Percentiles rank a stretch among this genome's conserved stretches.
These are phyloP conservation scores for Cordyceps farinosa DNA, from an alignment of 2,329 filamentous ascomycete genomes.

Conservation along the genomic window DNA sequence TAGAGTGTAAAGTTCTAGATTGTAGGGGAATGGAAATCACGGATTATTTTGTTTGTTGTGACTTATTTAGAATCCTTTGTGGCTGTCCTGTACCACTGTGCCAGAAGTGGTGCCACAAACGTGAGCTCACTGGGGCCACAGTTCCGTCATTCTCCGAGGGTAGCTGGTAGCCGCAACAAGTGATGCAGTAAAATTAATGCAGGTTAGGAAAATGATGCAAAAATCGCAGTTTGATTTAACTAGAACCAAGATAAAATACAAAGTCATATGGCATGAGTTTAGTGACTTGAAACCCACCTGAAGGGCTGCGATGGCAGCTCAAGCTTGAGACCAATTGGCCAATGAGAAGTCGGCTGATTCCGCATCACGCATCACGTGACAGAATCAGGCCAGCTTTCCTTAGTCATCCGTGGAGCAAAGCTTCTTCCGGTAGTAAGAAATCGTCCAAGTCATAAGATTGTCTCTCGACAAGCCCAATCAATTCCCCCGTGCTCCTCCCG, in stretches of 20 bases:
- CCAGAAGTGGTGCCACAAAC: conserved; percentile 9
- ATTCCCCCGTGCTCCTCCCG: conserved; percentile 24
- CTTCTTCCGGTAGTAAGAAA: conserved; percentile 21
- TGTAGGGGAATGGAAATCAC: background rate
- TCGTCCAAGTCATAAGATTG: conserved; percentile 30
- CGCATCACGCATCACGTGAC: conserved; percentile 21
- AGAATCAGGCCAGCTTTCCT: conserved; percentile 16
- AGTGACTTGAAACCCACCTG: background rate
- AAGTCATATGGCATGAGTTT: background rate
- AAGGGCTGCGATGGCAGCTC: background rate
- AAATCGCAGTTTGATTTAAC: background rate
- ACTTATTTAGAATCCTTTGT: background rate
- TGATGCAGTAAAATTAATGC: background rate
- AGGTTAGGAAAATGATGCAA: background rate
- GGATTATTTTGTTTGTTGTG: background rate
- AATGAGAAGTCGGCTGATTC: conserved; percentile 21
- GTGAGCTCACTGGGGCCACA: background rate
- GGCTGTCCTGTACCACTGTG: background rate
- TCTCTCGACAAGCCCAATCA: conserved; percentile 21
- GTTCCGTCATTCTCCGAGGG: conserved; percentile 12
- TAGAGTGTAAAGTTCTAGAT: conserved; percentile 22
- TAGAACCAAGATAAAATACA: background rate
- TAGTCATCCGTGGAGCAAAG: conserved; percentile 26
- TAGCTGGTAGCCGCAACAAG: background rate
- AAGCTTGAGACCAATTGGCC: conserved; percentile 18